Evolutionary conservation across 1,139 yeast species (phyloP).

Genomic region (Arxiozyma slooffiae): DNA sequence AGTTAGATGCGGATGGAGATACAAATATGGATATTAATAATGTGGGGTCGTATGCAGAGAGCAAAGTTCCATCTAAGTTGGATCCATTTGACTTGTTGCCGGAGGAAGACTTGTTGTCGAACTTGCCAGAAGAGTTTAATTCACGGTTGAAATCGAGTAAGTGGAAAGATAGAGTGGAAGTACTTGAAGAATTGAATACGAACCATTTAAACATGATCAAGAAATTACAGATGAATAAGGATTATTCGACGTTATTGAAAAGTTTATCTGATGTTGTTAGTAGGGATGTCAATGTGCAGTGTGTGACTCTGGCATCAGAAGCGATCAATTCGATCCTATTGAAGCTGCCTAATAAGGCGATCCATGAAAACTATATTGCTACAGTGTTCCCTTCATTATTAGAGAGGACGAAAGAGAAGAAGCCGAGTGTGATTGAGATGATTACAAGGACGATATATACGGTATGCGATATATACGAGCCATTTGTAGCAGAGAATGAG

Average conservation of each 20-base stretch:
- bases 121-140: constrained; percentile 48
- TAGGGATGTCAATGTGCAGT: constrained; percentile 85
- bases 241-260: constrained; percentile 49
- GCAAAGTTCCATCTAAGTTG: constrained; percentile 12
- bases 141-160: constrained; percentile 49
- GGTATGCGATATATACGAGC: constrained; percentile 43
- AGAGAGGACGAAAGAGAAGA: constrained; percentile 84
- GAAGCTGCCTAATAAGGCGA: constrained; percentile 51
- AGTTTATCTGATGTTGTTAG: constrained; percentile 56
- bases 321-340: constrained; percentile 53
- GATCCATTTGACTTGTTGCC: constrained; percentile 50
- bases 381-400: constrained; percentile 53
- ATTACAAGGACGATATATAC: constrained; percentile 57
- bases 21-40: constrained; percentile 35
- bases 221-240: constrained; percentile 42
- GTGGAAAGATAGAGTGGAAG: constrained; percentile 93
- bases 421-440: constrained; percentile 65
- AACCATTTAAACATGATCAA: constrained; percentile 39
- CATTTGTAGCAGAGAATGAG: neutral
- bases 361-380: constrained; percentile 40
- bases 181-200: constrained; percentile 53
- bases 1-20: constrained; percentile 33
- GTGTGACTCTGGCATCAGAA: constrained; percentile 71
- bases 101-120: constrained; percentile 52
- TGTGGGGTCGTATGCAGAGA: neutral